Base-by-base conservation (phyloP, 768 basidiomycete species). In the Boletus subcaerulescens region DNA sequence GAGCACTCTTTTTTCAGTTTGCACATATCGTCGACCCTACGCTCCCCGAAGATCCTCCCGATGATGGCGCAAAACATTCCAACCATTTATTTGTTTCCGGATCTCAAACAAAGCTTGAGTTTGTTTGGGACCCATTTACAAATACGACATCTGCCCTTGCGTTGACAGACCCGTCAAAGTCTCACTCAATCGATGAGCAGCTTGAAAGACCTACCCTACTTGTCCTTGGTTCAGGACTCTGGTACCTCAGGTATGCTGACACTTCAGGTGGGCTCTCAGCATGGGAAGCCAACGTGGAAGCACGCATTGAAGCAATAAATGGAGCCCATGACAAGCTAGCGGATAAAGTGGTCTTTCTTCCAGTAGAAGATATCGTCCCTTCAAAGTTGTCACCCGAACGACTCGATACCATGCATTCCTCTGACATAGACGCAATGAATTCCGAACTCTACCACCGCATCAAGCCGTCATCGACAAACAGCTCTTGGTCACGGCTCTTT, bases 371-470 rank as follows among this genome's bases (percentile, higher is more conserved):
- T 42, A 76, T 91, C 13, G 74, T 89, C n/a, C 60, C 79, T 36
- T 78, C 80, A 13, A 88, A 87, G 65, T 73, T 97, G 26, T 80
- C 83, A 0, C 68, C 74, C 3, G 83, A 85, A 29, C 80, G 91
- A 50, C 81, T 83, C 7, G 64, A 74, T 26, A 86, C 85, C 11
- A 89, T 97, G 77, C 81, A 81, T 52, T 76, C 83, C 24, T 80
- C 86, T 14, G 91, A 94, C 63, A 86, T 95, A 52, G 87, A 92
- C 62, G 89, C 88, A 39, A 94, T 97, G 92, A 96, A 97, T 69
- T 86, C 88, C 3, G 87, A 91, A 67, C 77, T 94, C 48, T 77
- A 76, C 56, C 88, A 91, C 65, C 83, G 89, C 49, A 80, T 91
- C 20, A 69, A 76, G 29, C 29, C 29, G 55, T 74, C 75, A 44